Evolutionary conservation across 139 green algal species (phyloP), one percentile per base, ranked within the genome.

Genomic region (Bryopsis sp.): DNA sequence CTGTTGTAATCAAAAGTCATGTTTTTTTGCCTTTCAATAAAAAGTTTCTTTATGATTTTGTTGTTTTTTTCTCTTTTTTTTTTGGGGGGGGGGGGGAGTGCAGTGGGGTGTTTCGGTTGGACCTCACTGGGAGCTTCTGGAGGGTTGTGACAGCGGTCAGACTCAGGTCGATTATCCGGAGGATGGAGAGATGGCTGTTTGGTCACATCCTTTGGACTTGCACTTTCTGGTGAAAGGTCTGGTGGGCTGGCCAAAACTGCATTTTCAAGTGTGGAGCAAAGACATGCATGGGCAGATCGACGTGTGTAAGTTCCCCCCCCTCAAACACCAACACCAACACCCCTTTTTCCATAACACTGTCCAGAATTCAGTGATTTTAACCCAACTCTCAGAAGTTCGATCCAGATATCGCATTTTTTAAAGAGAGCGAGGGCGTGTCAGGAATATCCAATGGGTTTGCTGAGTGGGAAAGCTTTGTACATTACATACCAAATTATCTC

Each of bases 261-360:
- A 86, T 74, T 89, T 91, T 54, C 87, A 94, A 73, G 79, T 94
- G 26, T 94, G 85, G 84, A 74, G 46, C 48, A 77, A 87, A 70
- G 83, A 93, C 66, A 39, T 76, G 1, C 78, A 88, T 70, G 85
- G 84, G 2, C 61, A 81, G 0, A 86, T 80, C 34, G 85, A 93
- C 46, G 80, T 93, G 6, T 82, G 82, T 86, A 31, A 79, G 83
- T 81, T 31, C n/a, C n/a, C n/a, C n/a, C n/a, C n/a, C n/a, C n/a
- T n/a, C n/a, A n/a, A n/a, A n/a, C n/a, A n/a, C n/a, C n/a, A n/a
- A n/a, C n/a, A n/a, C n/a, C n/a, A n/a, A n/a, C n/a, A n/a, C n/a
- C n/a, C n/a, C n/a, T n/a, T n/a, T n/a, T n/a, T n/a, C n/a, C n/a
- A n/a, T n/a, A n/a, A n/a, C n/a, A n/a, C n/a, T n/a, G n/a, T n/a